Conservation (phyloP, 2,329 filamentous ascomycete species). For the Zymoseptoria tritici region DNA sequence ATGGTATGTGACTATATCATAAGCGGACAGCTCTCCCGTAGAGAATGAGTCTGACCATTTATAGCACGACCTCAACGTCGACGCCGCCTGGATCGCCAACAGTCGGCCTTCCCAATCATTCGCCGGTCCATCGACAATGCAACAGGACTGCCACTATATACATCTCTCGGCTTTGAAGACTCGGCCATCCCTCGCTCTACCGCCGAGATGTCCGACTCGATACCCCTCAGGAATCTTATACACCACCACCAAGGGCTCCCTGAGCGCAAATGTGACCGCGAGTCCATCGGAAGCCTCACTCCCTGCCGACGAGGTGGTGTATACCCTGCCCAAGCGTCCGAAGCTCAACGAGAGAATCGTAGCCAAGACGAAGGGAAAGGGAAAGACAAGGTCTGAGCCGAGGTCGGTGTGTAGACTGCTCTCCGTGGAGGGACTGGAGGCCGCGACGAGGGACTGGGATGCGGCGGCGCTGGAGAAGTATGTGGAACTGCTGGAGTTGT, state of each 20-base stretch:
- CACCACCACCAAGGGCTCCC: background rate
- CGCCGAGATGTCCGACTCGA: background rate
- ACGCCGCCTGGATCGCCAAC: background rate
- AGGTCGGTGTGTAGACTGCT: background rate
- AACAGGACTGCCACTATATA: background rate
- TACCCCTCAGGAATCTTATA: background rate
- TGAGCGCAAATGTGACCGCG: background rate
- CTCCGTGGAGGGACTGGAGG: conserved; percentile 2
- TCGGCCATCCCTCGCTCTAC: background rate
- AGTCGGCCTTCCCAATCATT: background rate
- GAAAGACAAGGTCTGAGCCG: background rate
- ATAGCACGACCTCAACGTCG: background rate
- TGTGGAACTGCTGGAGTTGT: conserved; percentile 3
- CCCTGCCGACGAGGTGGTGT: background rate
- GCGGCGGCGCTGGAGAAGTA: background rate
- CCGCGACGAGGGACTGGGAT: conserved; percentile 7
- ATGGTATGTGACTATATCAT: background rate
- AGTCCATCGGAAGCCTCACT: background rate
- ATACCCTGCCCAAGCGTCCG: background rate
- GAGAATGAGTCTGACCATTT: background rate
- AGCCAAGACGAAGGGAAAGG: background rate
- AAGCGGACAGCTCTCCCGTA: background rate
- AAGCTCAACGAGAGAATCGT: background rate
- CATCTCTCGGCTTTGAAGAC: conserved; percentile 1
- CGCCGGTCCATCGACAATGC: background rate